These are phyloP conservation scores for Gynochthodes officinalis DNA, from an alignment of 257 asterid genomes.

Conservation along the genomic window DNA sequence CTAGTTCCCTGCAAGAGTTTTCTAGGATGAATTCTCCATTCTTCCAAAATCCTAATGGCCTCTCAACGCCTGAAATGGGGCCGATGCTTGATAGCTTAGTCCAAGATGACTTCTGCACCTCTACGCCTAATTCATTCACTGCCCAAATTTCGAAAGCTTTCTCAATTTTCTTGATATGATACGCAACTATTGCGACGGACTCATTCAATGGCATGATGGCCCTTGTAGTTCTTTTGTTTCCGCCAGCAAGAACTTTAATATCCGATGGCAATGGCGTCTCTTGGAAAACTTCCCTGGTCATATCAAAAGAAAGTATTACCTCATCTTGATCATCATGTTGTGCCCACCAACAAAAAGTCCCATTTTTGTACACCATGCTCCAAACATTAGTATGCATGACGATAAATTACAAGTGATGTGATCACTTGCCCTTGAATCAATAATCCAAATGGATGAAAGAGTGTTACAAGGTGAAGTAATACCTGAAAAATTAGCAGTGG, in stretches of 20 bases:
- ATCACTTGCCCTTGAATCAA: constrained; percentile 41
- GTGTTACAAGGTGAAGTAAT: no score
- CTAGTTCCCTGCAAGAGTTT: constrained; percentile 33
- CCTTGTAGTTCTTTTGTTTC: constrained; percentile 40
- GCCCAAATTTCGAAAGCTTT: constrained; percentile 49
- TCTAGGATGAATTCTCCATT: constrained; percentile 36
- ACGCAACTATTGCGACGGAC: constrained; percentile 46
- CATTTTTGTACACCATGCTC: constrained; percentile 54
- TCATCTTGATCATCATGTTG: constrained; percentile 32
- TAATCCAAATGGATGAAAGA: no score
- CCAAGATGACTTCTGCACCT: constrained; percentile 29
- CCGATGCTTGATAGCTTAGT: constrained; percentile 37
- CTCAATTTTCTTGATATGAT: constrained; percentile 27
- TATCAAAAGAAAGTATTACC: constrained; percentile 45
- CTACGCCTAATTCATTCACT: constrained; percentile 30
- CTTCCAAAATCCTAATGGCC: constrained; percentile 55
- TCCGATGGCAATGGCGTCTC: constrained; percentile 39
- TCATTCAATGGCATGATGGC: constrained; percentile 40
- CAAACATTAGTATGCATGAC: constrained; percentile 44
- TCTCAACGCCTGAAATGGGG: constrained; percentile 42
- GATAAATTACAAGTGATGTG: no score
- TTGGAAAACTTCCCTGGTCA: constrained; percentile 32
- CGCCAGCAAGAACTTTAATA: constrained; percentile 38
- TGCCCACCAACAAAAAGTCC: constrained; percentile 67
- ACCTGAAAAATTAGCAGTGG: no score